A percentile compares a stretch with the other conserved stretches of the same genome.
Conservation (phyloP, 192 early-diverging fungal species). For the Polychytrium aggregatum region DNA sequence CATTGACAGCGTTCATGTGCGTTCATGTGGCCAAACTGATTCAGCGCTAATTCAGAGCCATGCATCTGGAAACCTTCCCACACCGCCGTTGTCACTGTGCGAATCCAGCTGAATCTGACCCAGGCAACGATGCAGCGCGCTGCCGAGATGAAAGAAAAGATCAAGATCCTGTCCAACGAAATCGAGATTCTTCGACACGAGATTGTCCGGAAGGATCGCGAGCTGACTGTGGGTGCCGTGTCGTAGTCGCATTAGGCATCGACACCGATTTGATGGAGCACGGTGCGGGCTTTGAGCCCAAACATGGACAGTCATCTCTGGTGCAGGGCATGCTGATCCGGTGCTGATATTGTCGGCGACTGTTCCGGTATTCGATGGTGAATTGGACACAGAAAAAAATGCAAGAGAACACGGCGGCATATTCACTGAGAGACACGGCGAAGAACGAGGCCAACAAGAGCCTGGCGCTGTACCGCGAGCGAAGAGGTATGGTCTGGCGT, state of each 20-base stretch:
- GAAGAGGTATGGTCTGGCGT: constrained; percentile 19
- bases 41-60: no score
- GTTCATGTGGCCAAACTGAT: no score
- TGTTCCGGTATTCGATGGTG: no score
- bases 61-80: background rate
- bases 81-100: background rate
- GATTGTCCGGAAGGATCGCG: constrained; percentile 42
- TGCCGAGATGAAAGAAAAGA: constrained; percentile 57
- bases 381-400: constrained; percentile 33
- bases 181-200: constrained; percentile 51
- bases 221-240: constrained; percentile 26
- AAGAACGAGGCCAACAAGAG: constrained; percentile 55
- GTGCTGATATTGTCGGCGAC: no score
- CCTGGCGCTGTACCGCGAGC: constrained; percentile 33
- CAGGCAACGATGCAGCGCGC: constrained; percentile 44
- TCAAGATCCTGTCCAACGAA: constrained; percentile 51
- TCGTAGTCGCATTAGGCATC: background rate
- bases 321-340: no score
- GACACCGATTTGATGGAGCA: no score
- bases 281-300: no score
- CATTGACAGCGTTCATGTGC: no score
- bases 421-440: constrained; percentile 37
- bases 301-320: no score
- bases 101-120: constrained; percentile 38
- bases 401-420: constrained; percentile 44